Conservation (phyloP, 768 basidiomycete species). For the Collybia sp. region DNA sequence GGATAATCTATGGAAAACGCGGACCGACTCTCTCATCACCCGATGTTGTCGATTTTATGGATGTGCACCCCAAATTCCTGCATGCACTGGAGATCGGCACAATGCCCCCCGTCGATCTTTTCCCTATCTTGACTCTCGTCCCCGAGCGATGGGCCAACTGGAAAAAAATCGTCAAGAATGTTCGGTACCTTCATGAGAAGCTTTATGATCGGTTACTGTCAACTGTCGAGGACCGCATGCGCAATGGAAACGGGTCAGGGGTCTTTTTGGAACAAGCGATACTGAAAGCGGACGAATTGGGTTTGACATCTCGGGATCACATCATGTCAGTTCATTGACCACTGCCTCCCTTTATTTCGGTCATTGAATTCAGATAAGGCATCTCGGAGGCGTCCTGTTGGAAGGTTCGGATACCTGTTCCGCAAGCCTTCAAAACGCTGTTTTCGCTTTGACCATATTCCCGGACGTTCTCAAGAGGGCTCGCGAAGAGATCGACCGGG, state of each 20-base stretch:
- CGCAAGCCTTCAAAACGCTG: slow-evolving; percentile 15
- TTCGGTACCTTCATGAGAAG: slow-evolving; percentile 16
- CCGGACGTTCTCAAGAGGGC: slow-evolving; percentile 20
- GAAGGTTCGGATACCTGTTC: slow-evolving; percentile 28
- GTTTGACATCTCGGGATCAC: slow-evolving; percentile 16
- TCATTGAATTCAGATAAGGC: slow-evolving; percentile 10
- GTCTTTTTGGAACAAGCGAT: slow-evolving; percentile 28
- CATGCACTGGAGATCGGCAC: slow-evolving; percentile 24
- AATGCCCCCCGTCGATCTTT: slow-evolving; percentile 29
- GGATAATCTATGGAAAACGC: slow-evolving; percentile 25
- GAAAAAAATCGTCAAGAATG: slow-evolving; percentile 20
- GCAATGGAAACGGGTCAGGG: slow-evolving; percentile 18
- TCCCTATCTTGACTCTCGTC: slow-evolving; percentile 25
- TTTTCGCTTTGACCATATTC: slow-evolving; percentile 18
- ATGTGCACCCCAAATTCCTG: slow-evolving; percentile 19
- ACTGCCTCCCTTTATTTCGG: background rate
- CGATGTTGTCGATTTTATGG: slow-evolving; percentile 18
- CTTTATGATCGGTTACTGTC: slow-evolving; percentile 24
- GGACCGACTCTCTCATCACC: slow-evolving; percentile 19
- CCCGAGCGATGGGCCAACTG: slow-evolving; percentile 29
- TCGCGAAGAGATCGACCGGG: slow-evolving; percentile 22
- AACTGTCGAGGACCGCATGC: slow-evolving; percentile 17
- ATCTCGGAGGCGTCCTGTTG: slow-evolving; percentile 23
- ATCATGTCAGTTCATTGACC: slow-evolving; percentile 12
- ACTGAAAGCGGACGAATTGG: slow-evolving; percentile 14